phyloP scores from a whole-genome alignment of 192 early-diverging fungal species.

The Helicostylum pulchrum region DNA sequence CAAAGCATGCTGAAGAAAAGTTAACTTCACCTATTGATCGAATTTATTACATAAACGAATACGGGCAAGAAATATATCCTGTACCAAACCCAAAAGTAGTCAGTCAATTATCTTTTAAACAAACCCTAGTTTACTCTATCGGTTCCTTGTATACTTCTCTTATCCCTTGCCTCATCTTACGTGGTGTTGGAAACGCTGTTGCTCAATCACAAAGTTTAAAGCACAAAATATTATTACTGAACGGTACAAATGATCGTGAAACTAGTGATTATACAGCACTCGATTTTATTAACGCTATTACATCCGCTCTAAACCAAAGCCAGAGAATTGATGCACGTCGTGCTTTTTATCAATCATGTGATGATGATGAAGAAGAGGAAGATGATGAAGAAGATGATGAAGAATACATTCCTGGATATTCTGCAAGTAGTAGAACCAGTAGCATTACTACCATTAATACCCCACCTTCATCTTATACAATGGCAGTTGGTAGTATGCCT shows the following conservation, averaged over 20 bases:
- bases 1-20: slow-evolving; percentile 43
- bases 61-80: slow-evolving; percentile 67
- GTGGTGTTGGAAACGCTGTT: slow-evolving; percentile 61
- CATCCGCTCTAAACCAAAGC: slow-evolving; percentile 58
- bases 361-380: not conserved
- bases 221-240: slow-evolving; percentile 67
- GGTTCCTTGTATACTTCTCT: slow-evolving; percentile 75
- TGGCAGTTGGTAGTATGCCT: slow-evolving; percentile 8
- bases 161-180: slow-evolving; percentile 66
- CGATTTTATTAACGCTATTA: slow-evolving; percentile 67
- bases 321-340: slow-evolving; percentile 36
- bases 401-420: not conserved
- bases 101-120: slow-evolving; percentile 46
- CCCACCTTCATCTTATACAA: slow-evolving; percentile 12
- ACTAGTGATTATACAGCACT: slow-evolving; percentile 65
- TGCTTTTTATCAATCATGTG: slow-evolving; percentile 31
- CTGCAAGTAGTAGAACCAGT: not conserved
- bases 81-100: slow-evolving; percentile 59
- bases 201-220: slow-evolving; percentile 49
- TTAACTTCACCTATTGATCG: slow-evolving; percentile 54
- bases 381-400: slow-evolving; percentile 3
- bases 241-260: slow-evolving; percentile 68
- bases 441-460: slow-evolving; percentile 2
- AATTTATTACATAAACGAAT: slow-evolving; percentile 69
- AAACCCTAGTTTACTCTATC: slow-evolving; percentile 68